Base-by-base conservation (phyloP, 2,329 filamentous ascomycete genomes). In the Fusarium sterilihyphosum region DNA sequence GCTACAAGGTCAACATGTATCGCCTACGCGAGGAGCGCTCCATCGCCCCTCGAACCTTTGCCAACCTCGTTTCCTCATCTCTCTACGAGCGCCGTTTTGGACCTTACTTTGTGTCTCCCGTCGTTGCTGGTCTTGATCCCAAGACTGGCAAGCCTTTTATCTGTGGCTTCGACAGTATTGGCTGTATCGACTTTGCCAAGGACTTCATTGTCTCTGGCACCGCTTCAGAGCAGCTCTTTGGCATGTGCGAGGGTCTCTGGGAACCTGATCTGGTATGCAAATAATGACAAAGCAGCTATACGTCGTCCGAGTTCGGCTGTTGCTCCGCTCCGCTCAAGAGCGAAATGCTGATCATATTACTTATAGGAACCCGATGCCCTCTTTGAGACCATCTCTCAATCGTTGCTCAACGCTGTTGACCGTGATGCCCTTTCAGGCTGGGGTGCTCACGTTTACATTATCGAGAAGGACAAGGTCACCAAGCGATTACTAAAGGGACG, bases 1-100 rank as follows among this genome's bases (percentile, higher is more conserved):
- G 96, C 82, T 98, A 98, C 92, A 99, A 99, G 90, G 94, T 97
- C 84, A 99, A 99, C 90, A 97, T 99, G 94, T 99, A 99, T 90
- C 94, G 96, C 76, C 91, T 99, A 81, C 94, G 96, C 81, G 96
- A 99, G 89, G 96, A 99, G 89, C 95, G 96, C 82, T 90, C 95
- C 88, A 98, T 99, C 85, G 92, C 94, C 64, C 96, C 96, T 52
- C 90, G 93, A 83, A 99, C 96, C 67, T 95, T 99, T 86, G 95
- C 96, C 84, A 98, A 99, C 88, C 91, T 99, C 77, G 95, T 99
- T 80, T 94, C 91, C 80, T 94, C 91, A 77, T 93, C 91, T 77
- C 89, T 99, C 81, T 99, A 99, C 87, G 96, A 99, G 91, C 91
- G 90, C 81, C 92, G 96, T 79, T 99, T 99, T 85, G 96, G 96